phyloP scores from a whole-genome alignment of 1,284 basidiomycete species.

The Cutaneotrichosporon arboriforme region DNA sequence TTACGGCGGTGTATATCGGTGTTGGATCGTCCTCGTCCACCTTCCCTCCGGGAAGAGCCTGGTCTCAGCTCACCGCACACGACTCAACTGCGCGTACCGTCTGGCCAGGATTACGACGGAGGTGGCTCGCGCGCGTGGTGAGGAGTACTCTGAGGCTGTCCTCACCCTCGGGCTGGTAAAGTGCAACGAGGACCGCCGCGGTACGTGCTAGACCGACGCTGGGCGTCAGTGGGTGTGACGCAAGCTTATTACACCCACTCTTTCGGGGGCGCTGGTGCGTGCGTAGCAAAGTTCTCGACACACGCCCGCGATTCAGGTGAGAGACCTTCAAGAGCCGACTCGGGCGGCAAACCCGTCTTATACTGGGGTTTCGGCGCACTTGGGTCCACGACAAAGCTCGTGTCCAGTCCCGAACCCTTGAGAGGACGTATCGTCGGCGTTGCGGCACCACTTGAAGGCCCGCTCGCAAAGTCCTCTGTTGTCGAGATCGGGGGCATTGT shows the following conservation, averaged over 20 bases:
- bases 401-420: neutral
- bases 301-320: neutral
- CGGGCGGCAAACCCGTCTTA: constrained; percentile 5
- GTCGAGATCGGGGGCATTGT: constrained; percentile 1
- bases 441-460: neutral
- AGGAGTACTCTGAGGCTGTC: constrained; percentile 62
- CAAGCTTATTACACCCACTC: neutral
- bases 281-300: neutral
- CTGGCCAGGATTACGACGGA: constrained; percentile 50
- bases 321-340: constrained; percentile 4
- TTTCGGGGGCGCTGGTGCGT: neutral
- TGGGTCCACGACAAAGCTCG: neutral
- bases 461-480: neutral
- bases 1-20: constrained; percentile 66
- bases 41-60: constrained; percentile 75
- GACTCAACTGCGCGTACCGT: neutral
- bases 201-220: constrained; percentile 41
- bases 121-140: constrained; percentile 71
- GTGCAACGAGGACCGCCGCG: constrained; percentile 69
- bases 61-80: constrained; percentile 2
- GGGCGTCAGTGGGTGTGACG: neutral
- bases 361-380: neutral
- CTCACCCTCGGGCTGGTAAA: constrained; percentile 62
- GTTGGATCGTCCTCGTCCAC: constrained; percentile 62
- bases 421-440: neutral